Evolutionary conservation across 192 early-diverging fungal genomes (phyloP).

Genomic region (Coemansia sp.): DNA sequence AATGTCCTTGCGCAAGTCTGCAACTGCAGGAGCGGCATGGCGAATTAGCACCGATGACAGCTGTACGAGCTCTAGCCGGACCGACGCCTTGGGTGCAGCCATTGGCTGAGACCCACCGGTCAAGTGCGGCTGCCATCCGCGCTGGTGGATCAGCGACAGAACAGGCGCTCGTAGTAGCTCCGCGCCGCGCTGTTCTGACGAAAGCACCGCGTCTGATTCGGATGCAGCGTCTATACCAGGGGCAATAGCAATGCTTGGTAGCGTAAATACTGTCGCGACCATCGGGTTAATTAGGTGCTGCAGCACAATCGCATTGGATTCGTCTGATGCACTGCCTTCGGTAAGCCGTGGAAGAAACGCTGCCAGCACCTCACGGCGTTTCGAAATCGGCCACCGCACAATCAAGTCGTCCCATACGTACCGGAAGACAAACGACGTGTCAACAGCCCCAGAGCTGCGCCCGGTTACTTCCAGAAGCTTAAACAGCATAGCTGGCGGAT

Average conservation of each 20-base stretch:
- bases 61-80: conserved; percentile 88
- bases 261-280: conserved; percentile 56
- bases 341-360: conserved; percentile 73
- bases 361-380: conserved; percentile 49
- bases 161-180: conserved; percentile 41
- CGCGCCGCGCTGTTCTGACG: conserved; percentile 33
- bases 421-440: conserved; percentile 38
- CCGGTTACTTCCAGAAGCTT: conserved; percentile 40
- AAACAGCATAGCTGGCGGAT: conserved; percentile 39
- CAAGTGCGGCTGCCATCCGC: conserved; percentile 48
- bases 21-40: conserved; percentile 72
- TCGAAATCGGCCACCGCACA: conserved; percentile 69
- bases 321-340: conserved; percentile 59
- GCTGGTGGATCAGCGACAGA: conserved; percentile 40
- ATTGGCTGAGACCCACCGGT: conserved; percentile 20
- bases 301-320: conserved; percentile 71
- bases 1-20: conserved; percentile 80
- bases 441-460: conserved; percentile 39
- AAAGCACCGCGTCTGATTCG: conserved; percentile 55
- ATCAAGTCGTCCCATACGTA: conserved; percentile 44
- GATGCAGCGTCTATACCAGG: conserved; percentile 59
- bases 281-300: conserved; percentile 86
- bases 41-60: conserved; percentile 82
- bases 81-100: conserved; percentile 50
- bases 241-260: conserved; percentile 64